phyloP scores from a whole-genome alignment of 2,329 filamentous ascomycete species.

The Aureobasidium namibiae region DNA sequence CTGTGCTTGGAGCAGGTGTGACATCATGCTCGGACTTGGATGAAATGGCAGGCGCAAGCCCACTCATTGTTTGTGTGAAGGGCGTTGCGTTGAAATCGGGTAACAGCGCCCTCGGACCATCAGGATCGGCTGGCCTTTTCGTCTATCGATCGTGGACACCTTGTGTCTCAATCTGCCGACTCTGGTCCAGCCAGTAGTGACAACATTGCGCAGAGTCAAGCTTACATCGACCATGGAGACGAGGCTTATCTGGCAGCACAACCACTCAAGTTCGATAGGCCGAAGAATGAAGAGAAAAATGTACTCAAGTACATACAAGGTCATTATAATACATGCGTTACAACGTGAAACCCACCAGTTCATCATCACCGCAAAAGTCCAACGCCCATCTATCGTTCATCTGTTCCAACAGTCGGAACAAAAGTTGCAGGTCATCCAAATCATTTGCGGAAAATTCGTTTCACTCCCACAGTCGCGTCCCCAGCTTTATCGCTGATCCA shows the following conservation, averaged over 20 bases:
- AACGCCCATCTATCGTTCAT: slow-evolving; percentile 2
- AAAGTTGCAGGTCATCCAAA: background rate
- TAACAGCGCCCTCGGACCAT: background rate
- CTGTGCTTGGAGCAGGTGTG: too few species aligned
- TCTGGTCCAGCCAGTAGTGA: background rate
- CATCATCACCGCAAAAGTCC: background rate
- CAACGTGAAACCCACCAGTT: background rate
- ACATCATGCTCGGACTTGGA: background rate
- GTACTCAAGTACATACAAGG: background rate
- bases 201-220: background rate
- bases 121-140: background rate
- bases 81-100: background rate
- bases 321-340: slow-evolving; percentile 9
- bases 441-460: slow-evolving; percentile 17
- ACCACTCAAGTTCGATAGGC: background rate
- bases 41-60: background rate
- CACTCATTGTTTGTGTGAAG: background rate
- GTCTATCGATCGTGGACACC: background rate
- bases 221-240: background rate
- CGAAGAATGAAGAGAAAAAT: background rate
- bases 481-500: slow-evolving; percentile 19
- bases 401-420: background rate
- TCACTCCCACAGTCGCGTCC: slow-evolving; percentile 24
- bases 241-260: background rate
- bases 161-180: background rate